Percentiles rank a stretch among this genome's conserved stretches.
phyloP scores from a whole-genome alignment of 2,329 filamentous ascomycete genomes.

The Aureobasidium sp. region DNA sequence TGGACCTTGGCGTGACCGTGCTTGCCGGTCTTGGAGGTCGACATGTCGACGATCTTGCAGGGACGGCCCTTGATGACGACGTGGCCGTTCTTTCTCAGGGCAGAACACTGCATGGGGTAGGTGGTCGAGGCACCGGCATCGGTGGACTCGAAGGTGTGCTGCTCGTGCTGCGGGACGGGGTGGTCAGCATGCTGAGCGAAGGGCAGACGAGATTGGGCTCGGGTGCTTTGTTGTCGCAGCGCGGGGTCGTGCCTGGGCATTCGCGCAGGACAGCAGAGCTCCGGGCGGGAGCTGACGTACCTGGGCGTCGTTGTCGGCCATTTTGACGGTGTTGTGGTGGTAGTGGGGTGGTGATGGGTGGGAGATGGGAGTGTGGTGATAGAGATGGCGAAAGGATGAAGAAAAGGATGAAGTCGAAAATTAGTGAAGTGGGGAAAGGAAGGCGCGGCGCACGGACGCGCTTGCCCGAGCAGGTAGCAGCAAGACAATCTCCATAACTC shows the following conservation, averaged over 20 bases:
- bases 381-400: constrained; percentile 13
- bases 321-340: constrained; percentile 14
- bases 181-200: constrained; percentile 2
- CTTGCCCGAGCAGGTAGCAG: background rate
- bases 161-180: constrained; percentile 38
- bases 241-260: background rate
- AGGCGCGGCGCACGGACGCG: background rate
- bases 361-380: constrained; percentile 8
- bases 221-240: background rate
- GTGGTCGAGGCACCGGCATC: constrained; percentile 94
- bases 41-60: constrained; percentile 99
- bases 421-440: constrained; percentile 12
- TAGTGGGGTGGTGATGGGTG: constrained; percentile 6
- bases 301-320: constrained; percentile 25
- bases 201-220: background rate
- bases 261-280: constrained; percentile 10
- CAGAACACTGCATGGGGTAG: constrained; percentile 98
- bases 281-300: constrained; percentile 13
- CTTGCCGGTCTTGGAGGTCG: constrained; percentile 99
- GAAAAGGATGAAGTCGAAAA: constrained; percentile 4
- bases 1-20: constrained; percentile 99
- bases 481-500: background rate
- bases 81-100: constrained; percentile 97
- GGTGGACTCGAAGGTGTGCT: constrained; percentile 75
- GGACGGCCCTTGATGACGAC: constrained; percentile 98